Evolutionary conservation across 139 green algal genomes (phyloP), one percentile per base, ranked within the genome.

Genomic region (Dunaliella primolecta): DNA sequence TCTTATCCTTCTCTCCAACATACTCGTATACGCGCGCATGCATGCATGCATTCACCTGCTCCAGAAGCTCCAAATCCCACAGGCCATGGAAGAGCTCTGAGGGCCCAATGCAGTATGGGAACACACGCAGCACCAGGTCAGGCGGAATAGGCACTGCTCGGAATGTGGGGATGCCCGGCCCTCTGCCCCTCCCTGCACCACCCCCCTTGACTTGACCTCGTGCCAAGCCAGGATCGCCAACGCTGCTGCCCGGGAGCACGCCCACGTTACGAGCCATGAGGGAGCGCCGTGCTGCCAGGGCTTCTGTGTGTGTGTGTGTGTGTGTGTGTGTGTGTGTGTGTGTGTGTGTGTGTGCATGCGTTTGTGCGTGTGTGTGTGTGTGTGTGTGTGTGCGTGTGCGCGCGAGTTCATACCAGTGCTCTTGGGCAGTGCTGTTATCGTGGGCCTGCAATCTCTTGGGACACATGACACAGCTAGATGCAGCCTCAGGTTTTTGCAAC

Each of bases 31-130:
- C n/a, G n/a, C n/a, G n/a, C n/a, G n/a, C n/a, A n/a, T n/a, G n/a
- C n/a, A n/a, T n/a, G n/a, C n/a, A n/a, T n/a, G n/a, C n/a, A n/a
- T 35, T 74, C 37, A 84, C 80, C 80, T 74, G 37, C 32, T 74
- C 29, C 2, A 84, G 23, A 33, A 84, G 30, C 25, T 84, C 80
- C 27, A 84, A 35, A 33, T 84, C 80, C 80, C 80, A 84, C 32
- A 84, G 80, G n/a, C 33, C 37, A 34, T n/a, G 27, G 64, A 84
- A 84, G 11, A 84, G 80, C 34, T 84, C 80, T 20, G 57, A 74
- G 37, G 24, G 37, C n/a, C 37, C 38, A n/a, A 84, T 36, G 36
- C 80, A 84, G 80, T 84, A 84, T 2, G 38, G 34, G 80, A 76
- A 84, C 37, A 33, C 80, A 35, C 36, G 34, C 32, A 84, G 80